Conservation (phyloP, 1,139 yeast species). For the Kodamaea alishanica region DNA sequence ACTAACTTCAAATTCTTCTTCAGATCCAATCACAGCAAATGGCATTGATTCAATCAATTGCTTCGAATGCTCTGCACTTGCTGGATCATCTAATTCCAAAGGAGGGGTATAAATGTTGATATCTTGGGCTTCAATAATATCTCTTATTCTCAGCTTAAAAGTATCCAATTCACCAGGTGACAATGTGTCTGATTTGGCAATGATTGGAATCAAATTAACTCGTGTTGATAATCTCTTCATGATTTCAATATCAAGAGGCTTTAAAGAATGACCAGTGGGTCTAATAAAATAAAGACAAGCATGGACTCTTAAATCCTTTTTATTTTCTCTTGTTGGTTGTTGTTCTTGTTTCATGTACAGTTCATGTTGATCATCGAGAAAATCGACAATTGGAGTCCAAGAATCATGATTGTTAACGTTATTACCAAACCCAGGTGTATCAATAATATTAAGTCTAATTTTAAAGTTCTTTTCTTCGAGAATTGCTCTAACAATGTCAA, state of each 20-base stretch:
- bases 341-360: slow-evolving; percentile 93
- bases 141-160: slow-evolving; percentile 85
- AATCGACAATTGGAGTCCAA: slow-evolving; percentile 92
- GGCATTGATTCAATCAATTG: slow-evolving; percentile 91
- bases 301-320: slow-evolving; percentile 87
- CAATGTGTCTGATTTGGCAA: slow-evolving; percentile 92
- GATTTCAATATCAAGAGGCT: slow-evolving; percentile 91
- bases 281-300: slow-evolving; percentile 93
- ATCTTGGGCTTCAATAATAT: slow-evolving; percentile 87
- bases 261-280: slow-evolving; percentile 93
- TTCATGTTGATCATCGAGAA: slow-evolving; percentile 96
- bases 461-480: slow-evolving; percentile 90
- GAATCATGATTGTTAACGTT: slow-evolving; percentile 89
- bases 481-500: slow-evolving; percentile 84
- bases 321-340: slow-evolving; percentile 72
- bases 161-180: slow-evolving; percentile 75
- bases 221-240: slow-evolving; percentile 85
- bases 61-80: slow-evolving; percentile 76
- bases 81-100: slow-evolving; percentile 65
- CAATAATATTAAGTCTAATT: slow-evolving; percentile 81
- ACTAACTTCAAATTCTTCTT: slow-evolving; percentile 72
- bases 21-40: slow-evolving; percentile 88
- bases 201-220: slow-evolving; percentile 90
- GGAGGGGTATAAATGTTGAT: slow-evolving; percentile 91
- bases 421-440: slow-evolving; percentile 98